phyloP scores from a whole-genome alignment of 2,329 filamentous ascomycete genomes.

The Diaporthe vexans region DNA sequence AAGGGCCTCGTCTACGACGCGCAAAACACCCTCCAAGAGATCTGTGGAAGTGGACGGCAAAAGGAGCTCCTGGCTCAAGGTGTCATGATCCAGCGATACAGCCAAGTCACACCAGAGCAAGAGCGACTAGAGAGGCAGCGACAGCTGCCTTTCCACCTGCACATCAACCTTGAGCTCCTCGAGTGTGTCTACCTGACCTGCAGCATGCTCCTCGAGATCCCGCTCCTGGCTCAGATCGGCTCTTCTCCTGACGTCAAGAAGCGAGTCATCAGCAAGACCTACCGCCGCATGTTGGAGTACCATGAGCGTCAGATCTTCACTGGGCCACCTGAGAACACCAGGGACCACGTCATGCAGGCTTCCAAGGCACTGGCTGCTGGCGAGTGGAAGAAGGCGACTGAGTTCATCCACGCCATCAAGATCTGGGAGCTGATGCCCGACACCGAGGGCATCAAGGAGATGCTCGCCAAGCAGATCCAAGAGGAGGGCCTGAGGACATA shows the following conservation, averaged over 20 bases:
- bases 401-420: conserved; percentile 97
- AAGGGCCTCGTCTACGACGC: conserved; percentile 97
- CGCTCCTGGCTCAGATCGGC: conserved; percentile 94
- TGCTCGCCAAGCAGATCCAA: conserved; percentile 98
- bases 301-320: conserved; percentile 99
- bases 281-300: conserved; percentile 99
- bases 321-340: conserved; percentile 97
- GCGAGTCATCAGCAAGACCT: conserved; percentile 98
- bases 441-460: conserved; percentile 91
- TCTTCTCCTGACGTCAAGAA: conserved; percentile 98
- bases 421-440: conserved; percentile 99
- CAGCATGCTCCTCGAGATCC: conserved; percentile 99
- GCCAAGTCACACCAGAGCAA: conserved; percentile 96
- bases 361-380: conserved; percentile 96
- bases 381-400: conserved; percentile 97
- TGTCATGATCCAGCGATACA: conserved; percentile 98
- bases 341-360: conserved; percentile 99
- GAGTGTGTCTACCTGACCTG: conserved; percentile 99
- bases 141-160: conserved; percentile 99
- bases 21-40: conserved; percentile 97
- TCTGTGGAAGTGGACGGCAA: conserved; percentile 96
- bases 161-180: conserved; percentile 98
- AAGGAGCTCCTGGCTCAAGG: conserved; percentile 98
- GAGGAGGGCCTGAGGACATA: conserved; percentile 98
- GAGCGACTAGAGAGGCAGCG: conserved; percentile 97